These are phyloP conservation scores for Tephrocybe sp. DNA, from an alignment of 768 basidiomycete species.

Conservation along the genomic window DNA sequence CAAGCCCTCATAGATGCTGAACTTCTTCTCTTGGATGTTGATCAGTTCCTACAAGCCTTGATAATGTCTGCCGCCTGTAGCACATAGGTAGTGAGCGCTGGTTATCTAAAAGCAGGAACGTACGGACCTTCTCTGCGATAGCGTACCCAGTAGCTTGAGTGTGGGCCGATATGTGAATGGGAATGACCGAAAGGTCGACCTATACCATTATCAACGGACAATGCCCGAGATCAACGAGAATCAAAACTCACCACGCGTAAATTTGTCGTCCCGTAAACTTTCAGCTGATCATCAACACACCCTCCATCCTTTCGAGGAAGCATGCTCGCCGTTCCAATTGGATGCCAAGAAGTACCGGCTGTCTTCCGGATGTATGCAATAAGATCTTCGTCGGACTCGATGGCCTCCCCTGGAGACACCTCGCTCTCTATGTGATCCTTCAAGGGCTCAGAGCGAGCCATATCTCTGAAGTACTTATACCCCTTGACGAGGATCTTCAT, in stretches of 20 bases:
- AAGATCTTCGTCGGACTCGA: conserved; percentile 23
- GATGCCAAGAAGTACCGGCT: conserved; percentile 17
- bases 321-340: conserved; percentile 28
- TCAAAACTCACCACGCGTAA: not conserved
- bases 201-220: not conserved
- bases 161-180: conserved; percentile 20
- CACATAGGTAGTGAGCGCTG: too few relatives aligned
- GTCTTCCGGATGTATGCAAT: conserved; percentile 4
- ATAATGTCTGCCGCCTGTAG: too few relatives aligned
- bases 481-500: too few relatives aligned
- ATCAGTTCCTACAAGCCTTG: too few relatives aligned
- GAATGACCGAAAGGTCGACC: conserved; percentile 21
- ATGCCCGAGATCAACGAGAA: too few relatives aligned
- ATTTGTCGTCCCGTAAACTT: conserved; percentile 23
- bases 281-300: conserved; percentile 28
- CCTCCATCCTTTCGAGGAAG: conserved; percentile 30
- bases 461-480: too few relatives aligned
- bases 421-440: not conserved
- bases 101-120: too few relatives aligned
- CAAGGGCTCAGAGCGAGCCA: too few relatives aligned
- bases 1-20: too few relatives aligned
- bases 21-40: too few relatives aligned
- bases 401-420: not conserved
- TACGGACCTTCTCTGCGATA: conserved; percentile 18
- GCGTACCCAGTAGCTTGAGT: conserved; percentile 20